These are phyloP conservation scores for Euphrasia arctica DNA, from an alignment of 305 asterid species.

Conservation along the genomic window DNA sequence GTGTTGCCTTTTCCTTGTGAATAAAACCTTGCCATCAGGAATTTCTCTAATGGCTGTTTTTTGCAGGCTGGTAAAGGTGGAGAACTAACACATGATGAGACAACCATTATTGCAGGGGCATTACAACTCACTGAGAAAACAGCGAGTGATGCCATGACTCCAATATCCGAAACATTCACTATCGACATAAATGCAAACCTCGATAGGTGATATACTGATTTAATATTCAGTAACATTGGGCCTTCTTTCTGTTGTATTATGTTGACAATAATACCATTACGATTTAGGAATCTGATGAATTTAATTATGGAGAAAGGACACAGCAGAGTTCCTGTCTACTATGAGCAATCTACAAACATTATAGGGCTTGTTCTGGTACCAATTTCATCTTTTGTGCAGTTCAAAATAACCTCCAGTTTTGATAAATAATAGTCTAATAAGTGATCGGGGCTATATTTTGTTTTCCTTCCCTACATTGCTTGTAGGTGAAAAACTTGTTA, in stretches of 20 bases:
- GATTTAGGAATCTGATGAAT: slow-evolving; percentile 48
- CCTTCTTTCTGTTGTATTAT: slow-evolving; percentile 17
- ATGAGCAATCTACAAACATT: slow-evolving; percentile 37
- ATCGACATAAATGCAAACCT: slow-evolving; percentile 44
- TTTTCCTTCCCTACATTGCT: background rate
- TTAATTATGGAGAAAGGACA: slow-evolving; percentile 71
- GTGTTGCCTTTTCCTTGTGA: background rate
- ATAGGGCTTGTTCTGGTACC: slow-evolving; percentile 89
- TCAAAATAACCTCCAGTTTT: background rate
- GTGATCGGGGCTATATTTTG: slow-evolving; percentile 1
- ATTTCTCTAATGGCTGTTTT: slow-evolving; percentile 1
- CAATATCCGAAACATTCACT: slow-evolving; percentile 57
- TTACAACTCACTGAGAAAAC: slow-evolving; percentile 72
- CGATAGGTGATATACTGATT: slow-evolving; percentile 49
- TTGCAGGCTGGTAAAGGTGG: slow-evolving; percentile 90
- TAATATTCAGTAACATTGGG: slow-evolving; percentile 6
- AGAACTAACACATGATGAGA: slow-evolving; percentile 72
- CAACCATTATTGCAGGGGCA: slow-evolving; percentile 80
- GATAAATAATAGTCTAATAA: background rate
- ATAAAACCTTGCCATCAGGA: background rate
- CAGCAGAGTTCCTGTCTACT: slow-evolving; percentile 64
- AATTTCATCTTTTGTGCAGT: slow-evolving; percentile 11
- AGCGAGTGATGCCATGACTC: slow-evolving; percentile 81
- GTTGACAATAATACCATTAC: slow-evolving; percentile 8
- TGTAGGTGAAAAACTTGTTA: slow-evolving; percentile 74